Evolutionary conservation across 805 yeast species (phyloP).

Genomic region (Lachancea cidri): DNA sequence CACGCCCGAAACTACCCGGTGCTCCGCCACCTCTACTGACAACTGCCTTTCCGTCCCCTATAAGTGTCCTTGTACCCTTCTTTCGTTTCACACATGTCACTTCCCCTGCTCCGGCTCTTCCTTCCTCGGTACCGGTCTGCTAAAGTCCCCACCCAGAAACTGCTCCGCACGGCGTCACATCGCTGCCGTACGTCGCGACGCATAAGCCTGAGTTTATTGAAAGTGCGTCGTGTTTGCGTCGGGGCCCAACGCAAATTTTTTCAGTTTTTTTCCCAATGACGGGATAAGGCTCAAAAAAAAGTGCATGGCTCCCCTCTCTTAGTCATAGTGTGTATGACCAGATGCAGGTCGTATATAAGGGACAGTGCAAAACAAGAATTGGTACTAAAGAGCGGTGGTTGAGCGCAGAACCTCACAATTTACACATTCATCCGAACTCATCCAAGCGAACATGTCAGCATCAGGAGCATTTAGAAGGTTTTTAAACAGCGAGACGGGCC

Average conservation of each 20-base stretch:
- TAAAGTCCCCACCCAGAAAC: neutral
- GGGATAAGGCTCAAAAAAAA: neutral
- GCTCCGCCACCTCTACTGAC: too few species aligned
- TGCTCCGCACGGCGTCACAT: neutral
- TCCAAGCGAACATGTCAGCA: conserved; percentile 3
- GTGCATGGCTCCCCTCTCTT: neutral
- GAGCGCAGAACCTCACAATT: neutral
- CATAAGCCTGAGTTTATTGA: too few species aligned
- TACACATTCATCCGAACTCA: neutral
- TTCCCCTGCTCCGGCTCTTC: too few species aligned
- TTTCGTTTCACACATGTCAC: too few species aligned
- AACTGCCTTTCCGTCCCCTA: too few species aligned
- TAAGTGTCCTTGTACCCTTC: too few species aligned
- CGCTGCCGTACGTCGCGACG: neutral
- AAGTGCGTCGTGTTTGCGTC: too few species aligned
- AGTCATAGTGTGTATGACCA: neutral
- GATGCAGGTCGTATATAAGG: neutral
- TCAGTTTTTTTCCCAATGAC: neutral
- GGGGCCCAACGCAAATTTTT: neutral
- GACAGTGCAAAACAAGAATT: neutral
- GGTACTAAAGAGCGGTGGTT: neutral
- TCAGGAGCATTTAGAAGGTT: conserved; percentile 52
- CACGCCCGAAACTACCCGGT: too few species aligned
- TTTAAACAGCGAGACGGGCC: conserved; percentile 87
- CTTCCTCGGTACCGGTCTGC: neutral